Evolutionary conservation across 75 land plant species (phyloP), one percentile per base, ranked within the genome.

Genomic region (Azolla pinnata): DNA sequence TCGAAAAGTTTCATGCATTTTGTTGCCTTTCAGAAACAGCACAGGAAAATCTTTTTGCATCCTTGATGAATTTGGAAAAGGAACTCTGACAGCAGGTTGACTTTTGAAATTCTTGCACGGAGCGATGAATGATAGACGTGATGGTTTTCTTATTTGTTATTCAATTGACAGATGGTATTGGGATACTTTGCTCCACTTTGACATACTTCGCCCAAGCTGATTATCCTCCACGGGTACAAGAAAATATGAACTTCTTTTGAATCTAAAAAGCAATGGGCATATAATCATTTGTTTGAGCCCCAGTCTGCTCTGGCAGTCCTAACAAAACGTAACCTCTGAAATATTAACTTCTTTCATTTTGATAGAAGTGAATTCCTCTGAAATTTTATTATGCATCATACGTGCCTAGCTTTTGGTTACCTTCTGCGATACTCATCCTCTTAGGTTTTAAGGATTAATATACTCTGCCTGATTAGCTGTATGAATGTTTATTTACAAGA

Each of bases 31-130:
- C 63, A 93, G 98, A 72, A 88, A 83, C 50, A 87, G 91, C 63
- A 93, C 90, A 33, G 63, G 79, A 52, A 62, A 73, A 56, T 93
- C 98, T 46, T 74, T 93, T 61, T 93, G 98, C 53, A 59, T 93
- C 57, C 54, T 93, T 68, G 98, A 93, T 73, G 98, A 93, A 67
- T 93, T 93, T 81, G 98, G 98, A 24, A 89, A 88, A 68, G 98
- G 98, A 25, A 93, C 98, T 50, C 67, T 93, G 49, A 77, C 82
- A 47, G 78, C 81, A 93, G 98, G 98, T 93, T 56, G 51, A 42
- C 65, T 1, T 28, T 21, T 47, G 23, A 34, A 31, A 14, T 29
- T 32, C 16, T 24, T 33, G 27, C 0, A 29, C 52, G 26, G 21
- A 10, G n/a, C 8, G 51, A 23, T 46, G 26, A 19, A 32, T 10